Base-by-base conservation (phyloP, 2,329 filamentous ascomycete species). In the Lojkania enalia region DNA sequence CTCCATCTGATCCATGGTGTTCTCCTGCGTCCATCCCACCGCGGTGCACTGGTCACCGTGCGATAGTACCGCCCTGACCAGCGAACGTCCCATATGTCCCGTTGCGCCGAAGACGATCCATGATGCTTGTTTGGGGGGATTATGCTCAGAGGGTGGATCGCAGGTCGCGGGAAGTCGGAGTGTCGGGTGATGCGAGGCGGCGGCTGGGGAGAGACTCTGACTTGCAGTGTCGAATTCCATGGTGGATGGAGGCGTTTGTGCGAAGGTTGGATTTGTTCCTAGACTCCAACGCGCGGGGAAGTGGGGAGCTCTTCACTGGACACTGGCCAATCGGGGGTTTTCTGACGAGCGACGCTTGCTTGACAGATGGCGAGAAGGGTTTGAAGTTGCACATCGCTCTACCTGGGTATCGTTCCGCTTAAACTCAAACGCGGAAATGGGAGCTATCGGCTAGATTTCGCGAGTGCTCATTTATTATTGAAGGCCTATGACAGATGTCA, bases 21-120 rank as follows among this genome's bases (percentile, higher is more conserved):
- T 88, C 72, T 95, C 88, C 60, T 87, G 84, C 12, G 85, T 85
- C 52, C 89, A 85, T 6, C 94, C 94, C 7, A 96, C 91, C 5
- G 90, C 90, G 2, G 86, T 85, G 45, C 96, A 92, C 39, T 85
- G 79, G 66, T 99, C 94, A 57, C 87, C 86, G 58, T 90, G 87
- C 13, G 82, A 77, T 16, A 97, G 78, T 13, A 88, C 90, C 42
- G 82, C 84, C 61, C 94, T 92, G 48, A 92, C 88, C 15, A 97
- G 82, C 5, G 88, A 95, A 40, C 90, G 86, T 47, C 94, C 94
- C 79, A 97, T 95, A 63, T 99, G 94, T 44, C 94, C 94, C n/a
- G 91, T 96, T 37, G 90, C 91, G 37, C 94, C 94, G 71, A 96
- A 99, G 42, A 97, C 89, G 65, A 97, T 83, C 92, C 92, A 97